Conservation (phyloP, 169 alveolate species). For the Eimeria acervulina region DNA sequence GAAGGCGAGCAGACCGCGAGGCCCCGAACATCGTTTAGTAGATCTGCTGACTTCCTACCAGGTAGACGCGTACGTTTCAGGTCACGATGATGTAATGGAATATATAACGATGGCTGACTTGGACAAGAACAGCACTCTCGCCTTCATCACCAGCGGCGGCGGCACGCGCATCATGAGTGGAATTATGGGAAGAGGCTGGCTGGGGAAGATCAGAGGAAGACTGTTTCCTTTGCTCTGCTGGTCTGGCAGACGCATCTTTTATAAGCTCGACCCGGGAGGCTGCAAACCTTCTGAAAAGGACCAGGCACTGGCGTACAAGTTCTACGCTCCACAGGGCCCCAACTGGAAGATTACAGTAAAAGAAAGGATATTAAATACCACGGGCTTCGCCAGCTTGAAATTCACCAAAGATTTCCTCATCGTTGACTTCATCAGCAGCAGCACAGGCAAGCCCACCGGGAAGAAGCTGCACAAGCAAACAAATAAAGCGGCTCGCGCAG, state of each 20-base stretch:
- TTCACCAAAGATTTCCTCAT: slow-evolving; percentile 65
- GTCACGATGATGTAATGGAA: slow-evolving; percentile 71
- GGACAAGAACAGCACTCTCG: slow-evolving; percentile 58
- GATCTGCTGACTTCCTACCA: slow-evolving; percentile 44
- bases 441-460: neutral
- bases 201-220: slow-evolving; percentile 54
- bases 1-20: slow-evolving; percentile 56
- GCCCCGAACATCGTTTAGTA: slow-evolving; percentile 58
- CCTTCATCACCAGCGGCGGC: slow-evolving; percentile 74
- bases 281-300: slow-evolving; percentile 67
- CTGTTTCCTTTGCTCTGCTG: slow-evolving; percentile 74
- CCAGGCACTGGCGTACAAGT: slow-evolving; percentile 57
- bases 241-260: slow-evolving; percentile 61
- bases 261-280: slow-evolving; percentile 71
- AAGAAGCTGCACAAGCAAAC: slow-evolving; percentile 11
- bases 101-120: slow-evolving; percentile 62
- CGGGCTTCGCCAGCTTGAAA: slow-evolving; percentile 65
- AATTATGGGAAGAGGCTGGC: slow-evolving; percentile 68
- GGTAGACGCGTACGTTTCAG: slow-evolving; percentile 70
- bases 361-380: slow-evolving; percentile 55
- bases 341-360: slow-evolving; percentile 42
- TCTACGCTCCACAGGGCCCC: slow-evolving; percentile 51
- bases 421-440: slow-evolving; percentile 71
- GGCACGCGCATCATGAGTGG: slow-evolving; percentile 52
- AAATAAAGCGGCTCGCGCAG: slow-evolving; percentile 29